Percentiles rank a stretch among this genome's conserved stretches.
Conservation (phyloP, 768 basidiomycete genomes). For the Calocybe gangraenosa region DNA sequence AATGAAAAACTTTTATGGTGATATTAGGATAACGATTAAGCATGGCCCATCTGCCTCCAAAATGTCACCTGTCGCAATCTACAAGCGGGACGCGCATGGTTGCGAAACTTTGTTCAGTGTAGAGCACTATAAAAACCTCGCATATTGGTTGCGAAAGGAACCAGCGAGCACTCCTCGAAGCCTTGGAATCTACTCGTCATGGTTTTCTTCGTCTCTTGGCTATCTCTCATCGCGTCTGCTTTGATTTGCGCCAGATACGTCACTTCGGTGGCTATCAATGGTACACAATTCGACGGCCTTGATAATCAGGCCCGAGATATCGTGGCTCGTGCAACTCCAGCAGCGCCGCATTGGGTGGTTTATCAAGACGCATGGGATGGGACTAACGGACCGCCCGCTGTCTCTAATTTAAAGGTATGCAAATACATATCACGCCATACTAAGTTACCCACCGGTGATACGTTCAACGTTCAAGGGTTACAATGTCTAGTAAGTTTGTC, state of each 20-base stretch:
- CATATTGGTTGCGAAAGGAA: not conserved
- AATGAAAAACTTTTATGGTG: not conserved
- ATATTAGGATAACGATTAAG: too few relatives aligned
- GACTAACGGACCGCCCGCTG: conserved; percentile 42
- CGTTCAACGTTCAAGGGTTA: conserved; percentile 35
- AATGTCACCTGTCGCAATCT: conserved; percentile 8
- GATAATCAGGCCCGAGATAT: conserved; percentile 28
- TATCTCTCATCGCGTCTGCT: conserved; percentile 14
- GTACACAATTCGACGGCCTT: conserved; percentile 22
- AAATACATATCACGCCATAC: too few relatives aligned
- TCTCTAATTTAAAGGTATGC: conserved; percentile 38
- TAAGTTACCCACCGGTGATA: not conserved
- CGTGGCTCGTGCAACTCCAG: conserved; percentile 32
- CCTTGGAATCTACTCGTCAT: conserved; percentile 6
- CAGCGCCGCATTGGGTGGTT: conserved; percentile 48
- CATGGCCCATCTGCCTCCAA: not conserved
- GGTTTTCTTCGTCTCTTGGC: conserved; percentile 13
- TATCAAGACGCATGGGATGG: conserved; percentile 42
- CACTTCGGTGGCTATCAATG: conserved; percentile 15
- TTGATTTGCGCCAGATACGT: conserved; percentile 14
- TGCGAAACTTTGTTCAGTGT: not conserved
- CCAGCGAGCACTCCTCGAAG: not conserved
- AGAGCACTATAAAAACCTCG: conserved; percentile 8
- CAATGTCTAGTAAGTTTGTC: conserved; percentile 49
- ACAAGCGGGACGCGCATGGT: not conserved